phyloP scores from a whole-genome alignment of 306 rosid genomes.

The Cucurbita moschata region DNA sequence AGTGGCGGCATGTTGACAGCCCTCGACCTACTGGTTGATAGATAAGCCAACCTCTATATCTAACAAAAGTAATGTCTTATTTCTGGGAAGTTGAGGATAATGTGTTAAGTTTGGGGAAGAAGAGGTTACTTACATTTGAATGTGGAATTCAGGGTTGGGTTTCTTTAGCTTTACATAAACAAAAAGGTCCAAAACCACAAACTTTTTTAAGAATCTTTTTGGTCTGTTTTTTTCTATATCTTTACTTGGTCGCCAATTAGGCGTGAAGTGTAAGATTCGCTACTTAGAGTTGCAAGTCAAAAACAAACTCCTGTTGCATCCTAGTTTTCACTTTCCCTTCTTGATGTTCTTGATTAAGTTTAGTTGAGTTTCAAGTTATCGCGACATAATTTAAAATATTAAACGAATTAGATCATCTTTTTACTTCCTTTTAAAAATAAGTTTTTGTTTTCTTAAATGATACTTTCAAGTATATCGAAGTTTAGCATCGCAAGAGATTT shows the following conservation, averaged over 20 bases:
- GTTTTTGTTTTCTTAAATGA: neutral
- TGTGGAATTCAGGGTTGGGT: neutral
- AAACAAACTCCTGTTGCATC: neutral
- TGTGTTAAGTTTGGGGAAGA: neutral
- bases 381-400: neutral
- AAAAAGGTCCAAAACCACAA: neutral
- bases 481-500: too few relatives aligned
- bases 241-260: conserved; percentile 5
- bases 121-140: neutral
- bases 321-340: neutral
- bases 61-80: neutral
- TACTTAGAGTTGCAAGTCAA: neutral
- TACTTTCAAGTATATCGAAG: neutral
- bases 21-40: neutral
- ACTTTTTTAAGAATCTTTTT: neutral
- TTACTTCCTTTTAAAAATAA: neutral
- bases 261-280: conserved; percentile 8
- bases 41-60: neutral
- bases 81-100: neutral
- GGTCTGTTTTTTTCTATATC: neutral
- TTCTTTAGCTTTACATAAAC: conserved; percentile 1
- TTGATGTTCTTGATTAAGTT: neutral
- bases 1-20: neutral
- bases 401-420: neutral
- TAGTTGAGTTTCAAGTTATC: neutral